A percentile compares a stretch with the other conserved stretches of the same genome.
Evolutionary conservation across 345 rosid genomes (phyloP).

Genomic region (Eucalyptus sideroxylon): DNA sequence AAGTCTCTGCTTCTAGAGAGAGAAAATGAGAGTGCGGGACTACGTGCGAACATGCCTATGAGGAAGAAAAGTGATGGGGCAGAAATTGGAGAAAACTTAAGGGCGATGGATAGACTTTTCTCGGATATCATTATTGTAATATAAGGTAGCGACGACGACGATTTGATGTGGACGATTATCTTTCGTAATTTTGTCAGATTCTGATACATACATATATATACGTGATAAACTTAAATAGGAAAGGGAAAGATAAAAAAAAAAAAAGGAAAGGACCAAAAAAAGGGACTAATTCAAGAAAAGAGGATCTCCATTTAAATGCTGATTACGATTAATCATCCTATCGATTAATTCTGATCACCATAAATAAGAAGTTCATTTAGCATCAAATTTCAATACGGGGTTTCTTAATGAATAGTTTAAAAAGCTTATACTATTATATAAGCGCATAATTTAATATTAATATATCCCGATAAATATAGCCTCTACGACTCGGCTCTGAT

Average conservation of each 20-base stretch:
- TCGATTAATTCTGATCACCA: too few species aligned
- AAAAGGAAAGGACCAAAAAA: fast-evolving
- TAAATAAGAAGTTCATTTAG: neutral
- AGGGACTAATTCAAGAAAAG: neutral
- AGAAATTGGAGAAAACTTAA: neutral
- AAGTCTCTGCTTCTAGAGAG: neutral
- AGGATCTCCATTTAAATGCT: neutral
- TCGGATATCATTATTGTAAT: neutral
- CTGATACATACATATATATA: neutral
- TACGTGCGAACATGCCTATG: neutral
- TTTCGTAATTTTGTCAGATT: neutral
- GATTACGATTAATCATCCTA: too few species aligned
- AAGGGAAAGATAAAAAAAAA: neutral
- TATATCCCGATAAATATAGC: fast-evolving
- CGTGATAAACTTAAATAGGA: neutral
- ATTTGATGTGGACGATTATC: neutral
- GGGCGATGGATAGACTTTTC: neutral
- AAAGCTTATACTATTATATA: fast-evolving
- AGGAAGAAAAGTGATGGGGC: neutral
- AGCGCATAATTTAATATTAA: neutral
- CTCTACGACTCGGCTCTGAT: fast-evolving
- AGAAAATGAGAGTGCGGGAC: neutral
- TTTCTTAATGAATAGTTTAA: too few species aligned
- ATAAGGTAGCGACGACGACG: neutral
- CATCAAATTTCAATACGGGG: too few species aligned